Evolutionary conservation across 768 basidiomycete species (phyloP).

Genomic region (Mycena amicta): DNA sequence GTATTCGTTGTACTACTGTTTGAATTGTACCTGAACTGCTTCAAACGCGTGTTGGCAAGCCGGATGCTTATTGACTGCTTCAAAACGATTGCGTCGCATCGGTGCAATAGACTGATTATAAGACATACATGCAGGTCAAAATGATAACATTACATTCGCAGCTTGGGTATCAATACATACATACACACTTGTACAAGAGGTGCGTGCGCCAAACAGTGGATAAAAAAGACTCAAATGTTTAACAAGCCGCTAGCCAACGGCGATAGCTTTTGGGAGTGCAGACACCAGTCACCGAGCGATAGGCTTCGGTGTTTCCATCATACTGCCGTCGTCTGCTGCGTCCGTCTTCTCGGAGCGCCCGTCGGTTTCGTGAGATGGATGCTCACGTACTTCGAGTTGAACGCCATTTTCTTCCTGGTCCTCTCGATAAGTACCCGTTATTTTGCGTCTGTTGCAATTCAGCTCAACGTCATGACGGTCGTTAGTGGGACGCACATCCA

Average conservation of each 20-base stretch:
- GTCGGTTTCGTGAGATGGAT: conserved; percentile 10
- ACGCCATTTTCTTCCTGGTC: conserved; percentile 3
- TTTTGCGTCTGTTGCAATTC: conserved; percentile 5
- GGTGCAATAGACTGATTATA: neutral
- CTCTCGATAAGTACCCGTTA: neutral
- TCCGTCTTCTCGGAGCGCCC: conserved; percentile 23
- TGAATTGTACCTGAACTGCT: no score
- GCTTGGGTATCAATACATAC: neutral
- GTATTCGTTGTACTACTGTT: neutral
- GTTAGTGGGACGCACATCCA: conserved; percentile 60
- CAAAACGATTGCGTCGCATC: no score
- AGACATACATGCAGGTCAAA: neutral
- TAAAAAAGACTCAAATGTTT: neutral
- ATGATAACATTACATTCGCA: neutral
- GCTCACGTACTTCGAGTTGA: conserved; percentile 17
- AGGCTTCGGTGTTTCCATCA: conserved; percentile 9
- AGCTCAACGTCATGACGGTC: neutral
- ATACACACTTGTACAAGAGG: neutral
- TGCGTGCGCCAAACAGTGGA: neutral
- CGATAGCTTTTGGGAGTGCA: neutral
- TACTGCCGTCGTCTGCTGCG: conserved; percentile 8
- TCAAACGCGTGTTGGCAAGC: no score
- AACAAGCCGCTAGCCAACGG: neutral
- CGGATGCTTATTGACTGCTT: no score
- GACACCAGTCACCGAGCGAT: conserved; percentile 6